Conservation (phyloP, 1,139 yeast genomes). For the Blastobotrys raffinosifermentans region DNA sequence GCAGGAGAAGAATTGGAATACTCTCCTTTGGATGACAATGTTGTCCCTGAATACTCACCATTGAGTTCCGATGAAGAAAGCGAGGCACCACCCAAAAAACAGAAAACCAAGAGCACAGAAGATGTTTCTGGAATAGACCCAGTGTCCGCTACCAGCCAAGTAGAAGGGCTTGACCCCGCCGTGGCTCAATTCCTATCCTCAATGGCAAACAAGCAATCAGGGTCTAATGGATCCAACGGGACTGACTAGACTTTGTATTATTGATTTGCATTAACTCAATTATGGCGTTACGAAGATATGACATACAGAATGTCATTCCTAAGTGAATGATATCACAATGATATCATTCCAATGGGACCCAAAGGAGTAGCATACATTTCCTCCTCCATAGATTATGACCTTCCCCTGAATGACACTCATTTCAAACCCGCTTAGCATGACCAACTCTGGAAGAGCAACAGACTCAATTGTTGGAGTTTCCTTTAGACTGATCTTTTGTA, state of each 20-base stretch:
- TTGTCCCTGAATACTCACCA: constrained; percentile 37
- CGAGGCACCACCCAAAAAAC: constrained; percentile 27
- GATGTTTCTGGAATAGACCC: too few relatives aligned
- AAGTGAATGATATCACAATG: constrained; percentile 13
- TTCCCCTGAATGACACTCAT: constrained; percentile 25
- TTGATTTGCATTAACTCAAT: too few relatives aligned
- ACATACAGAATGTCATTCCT: background rate
- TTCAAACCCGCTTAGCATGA: constrained; percentile 55
- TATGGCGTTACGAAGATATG: too few relatives aligned
- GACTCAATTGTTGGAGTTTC: constrained; percentile 23
- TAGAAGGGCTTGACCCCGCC: constrained; percentile 29
- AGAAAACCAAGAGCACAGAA: constrained; percentile 17
- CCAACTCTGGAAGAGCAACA: constrained; percentile 12
- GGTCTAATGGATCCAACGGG: too few relatives aligned
- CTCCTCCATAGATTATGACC: constrained; percentile 54
- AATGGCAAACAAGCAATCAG: constrained; percentile 9
- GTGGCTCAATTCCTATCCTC: constrained; percentile 29
- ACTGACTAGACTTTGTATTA: background rate
- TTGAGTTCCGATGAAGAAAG: constrained; percentile 32
- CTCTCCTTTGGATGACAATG: constrained; percentile 27
- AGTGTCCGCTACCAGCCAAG: constrained; percentile 8
- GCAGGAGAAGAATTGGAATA: constrained; percentile 8
- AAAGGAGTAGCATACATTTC: constrained; percentile 80
- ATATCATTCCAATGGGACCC: constrained; percentile 59
- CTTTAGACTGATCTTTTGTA: constrained; percentile 34